Evolutionary conservation across 257 asterid species (phyloP).

Genomic region (Solanum appendiculatum): DNA sequence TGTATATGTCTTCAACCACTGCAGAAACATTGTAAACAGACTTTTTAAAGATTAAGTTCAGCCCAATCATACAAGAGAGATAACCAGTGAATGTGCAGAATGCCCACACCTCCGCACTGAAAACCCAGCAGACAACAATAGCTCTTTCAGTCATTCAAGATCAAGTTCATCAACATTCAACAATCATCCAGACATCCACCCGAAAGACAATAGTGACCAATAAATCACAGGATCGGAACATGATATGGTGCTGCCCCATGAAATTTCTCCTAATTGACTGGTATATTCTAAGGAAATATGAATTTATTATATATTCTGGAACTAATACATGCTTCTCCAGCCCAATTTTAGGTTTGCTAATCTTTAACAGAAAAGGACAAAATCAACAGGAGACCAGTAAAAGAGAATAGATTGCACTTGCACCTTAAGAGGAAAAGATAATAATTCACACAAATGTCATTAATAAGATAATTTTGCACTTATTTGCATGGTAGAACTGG

Average conservation of each 20-base stretch:
- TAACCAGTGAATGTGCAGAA: neutral
- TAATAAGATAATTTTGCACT: neutral
- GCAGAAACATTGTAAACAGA: conserved; percentile 27
- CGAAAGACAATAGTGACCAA: neutral
- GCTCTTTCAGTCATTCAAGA: neutral
- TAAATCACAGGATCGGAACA: neutral
- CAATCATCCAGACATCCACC: neutral
- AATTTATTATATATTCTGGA: neutral
- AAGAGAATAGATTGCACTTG: neutral
- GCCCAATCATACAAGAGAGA: neutral
- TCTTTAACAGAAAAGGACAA: neutral
- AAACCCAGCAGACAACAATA: neutral
- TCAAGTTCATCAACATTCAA: neutral
- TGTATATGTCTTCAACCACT: conserved; percentile 99
- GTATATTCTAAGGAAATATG: neutral
- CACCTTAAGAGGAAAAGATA: neutral
- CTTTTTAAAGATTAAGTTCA: conserved; percentile 5
- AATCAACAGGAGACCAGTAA: neutral
- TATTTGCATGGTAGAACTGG: neutral
- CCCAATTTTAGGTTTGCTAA: neutral
- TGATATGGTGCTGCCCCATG: neutral
- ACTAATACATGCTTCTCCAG: neutral
- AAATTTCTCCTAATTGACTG: neutral
- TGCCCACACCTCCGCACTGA: neutral
- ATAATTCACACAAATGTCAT: neutral